These are phyloP conservation scores for Lonicera japonica DNA, from an alignment of 129 eudicot genomes.

Conservation along the genomic window DNA sequence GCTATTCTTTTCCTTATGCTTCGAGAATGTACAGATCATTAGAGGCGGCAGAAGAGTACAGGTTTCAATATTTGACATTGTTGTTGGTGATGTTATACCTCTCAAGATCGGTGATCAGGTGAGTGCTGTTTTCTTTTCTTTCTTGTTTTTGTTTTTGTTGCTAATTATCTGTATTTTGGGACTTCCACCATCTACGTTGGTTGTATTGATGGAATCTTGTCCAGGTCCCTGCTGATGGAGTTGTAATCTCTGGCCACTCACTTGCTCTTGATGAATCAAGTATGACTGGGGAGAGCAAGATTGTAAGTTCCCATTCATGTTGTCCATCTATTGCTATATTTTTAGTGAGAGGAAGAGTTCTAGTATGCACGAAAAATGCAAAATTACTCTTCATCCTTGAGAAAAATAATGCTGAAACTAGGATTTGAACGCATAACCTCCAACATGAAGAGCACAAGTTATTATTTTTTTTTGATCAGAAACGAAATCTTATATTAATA, in stretches of 20 bases:
- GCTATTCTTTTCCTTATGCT: conserved; percentile 6
- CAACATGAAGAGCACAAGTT: too few species aligned
- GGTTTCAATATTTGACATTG: conserved; percentile 83
- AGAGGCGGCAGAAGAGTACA: conserved; percentile 75
- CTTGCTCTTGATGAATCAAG: conserved; percentile 93
- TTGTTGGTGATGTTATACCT: conserved; percentile 91
- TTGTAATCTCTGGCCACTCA: conserved; percentile 75
- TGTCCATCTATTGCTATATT: conserved; percentile 8
- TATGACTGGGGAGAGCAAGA: conserved; percentile 98
- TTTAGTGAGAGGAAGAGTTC: too few species aligned
- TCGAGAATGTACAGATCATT: conserved; percentile 44
- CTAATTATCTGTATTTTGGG: background rate
- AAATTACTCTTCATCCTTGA: too few species aligned
- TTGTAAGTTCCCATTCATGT: conserved; percentile 38
- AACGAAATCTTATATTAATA: too few species aligned
- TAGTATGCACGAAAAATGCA: too few species aligned
- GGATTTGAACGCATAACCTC: too few species aligned
- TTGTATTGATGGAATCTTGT: conserved; percentile 1
- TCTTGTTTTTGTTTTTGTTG: background rate
- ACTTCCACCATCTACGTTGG: too few species aligned
- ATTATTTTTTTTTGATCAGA: too few species aligned
- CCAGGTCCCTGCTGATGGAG: conserved; percentile 97
- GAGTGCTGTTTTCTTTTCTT: background rate
- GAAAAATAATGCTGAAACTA: too few species aligned
- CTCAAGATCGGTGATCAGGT: conserved; percentile 98